phyloP scores from a whole-genome alignment of 768 basidiomycete genomes.

The Boletus reticulatus region DNA sequence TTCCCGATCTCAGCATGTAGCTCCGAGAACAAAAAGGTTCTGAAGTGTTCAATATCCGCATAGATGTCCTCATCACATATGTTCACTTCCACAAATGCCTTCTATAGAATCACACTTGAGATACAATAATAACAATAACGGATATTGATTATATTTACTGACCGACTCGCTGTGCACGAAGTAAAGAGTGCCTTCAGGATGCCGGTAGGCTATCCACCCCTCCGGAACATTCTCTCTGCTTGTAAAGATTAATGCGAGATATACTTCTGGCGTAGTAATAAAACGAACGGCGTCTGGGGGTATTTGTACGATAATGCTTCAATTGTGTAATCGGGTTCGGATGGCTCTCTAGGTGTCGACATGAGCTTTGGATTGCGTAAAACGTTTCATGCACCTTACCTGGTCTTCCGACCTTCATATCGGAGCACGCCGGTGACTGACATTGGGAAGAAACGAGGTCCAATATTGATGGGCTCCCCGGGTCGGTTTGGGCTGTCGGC shows the following conservation, averaged over 20 bases:
- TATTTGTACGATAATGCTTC: slow-evolving; percentile 17
- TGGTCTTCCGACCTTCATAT: slow-evolving; percentile 5
- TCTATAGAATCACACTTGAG: slow-evolving; percentile 35
- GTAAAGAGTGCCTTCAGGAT: slow-evolving; percentile 42
- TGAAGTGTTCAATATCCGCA: slow-evolving; percentile 36
- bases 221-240: slow-evolving; percentile 14
- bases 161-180: slow-evolving; percentile 12
- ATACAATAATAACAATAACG: neutral
- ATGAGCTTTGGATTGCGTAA: neutral
- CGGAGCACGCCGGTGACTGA: slow-evolving; percentile 8
- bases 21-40: slow-evolving; percentile 12
- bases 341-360: neutral
- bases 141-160: slow-evolving; percentile 2
- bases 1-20: slow-evolving; percentile 18
- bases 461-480: neutral
- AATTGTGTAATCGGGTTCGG: slow-evolving; percentile 3
- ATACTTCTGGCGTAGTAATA: neutral
- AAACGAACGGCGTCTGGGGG: slow-evolving; percentile 19
- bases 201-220: slow-evolving; percentile 48
- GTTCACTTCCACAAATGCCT: slow-evolving; percentile 54
- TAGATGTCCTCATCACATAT: slow-evolving; percentile 39
- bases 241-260: neutral
- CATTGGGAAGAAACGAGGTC: slow-evolving; percentile 16
- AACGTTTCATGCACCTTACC: slow-evolving; percentile 3
- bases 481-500: slow-evolving; percentile 4